A percentile compares a stretch with the other conserved stretches of the same genome.
Conservation (phyloP, 2,329 filamentous ascomycete genomes). For the Ascochyta clinopodiicola region DNA sequence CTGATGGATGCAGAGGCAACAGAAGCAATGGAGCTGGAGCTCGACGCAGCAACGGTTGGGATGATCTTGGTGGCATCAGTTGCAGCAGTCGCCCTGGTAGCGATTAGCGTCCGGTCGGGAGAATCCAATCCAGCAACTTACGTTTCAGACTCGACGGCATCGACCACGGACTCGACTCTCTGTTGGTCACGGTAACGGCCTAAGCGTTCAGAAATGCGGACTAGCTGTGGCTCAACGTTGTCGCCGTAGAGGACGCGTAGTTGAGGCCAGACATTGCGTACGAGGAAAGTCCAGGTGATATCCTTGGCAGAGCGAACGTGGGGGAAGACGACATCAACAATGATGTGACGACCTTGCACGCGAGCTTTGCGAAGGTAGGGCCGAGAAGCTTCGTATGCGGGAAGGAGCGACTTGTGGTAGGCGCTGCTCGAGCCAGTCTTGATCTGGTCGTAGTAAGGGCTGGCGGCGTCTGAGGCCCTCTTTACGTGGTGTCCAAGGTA, state of each 20-base stretch:
- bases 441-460: slow-evolving; percentile 76
- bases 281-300: slow-evolving; percentile 72
- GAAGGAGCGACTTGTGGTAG: slow-evolving; percentile 75
- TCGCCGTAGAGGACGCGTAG: slow-evolving; percentile 81
- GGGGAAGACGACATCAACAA: slow-evolving; percentile 74
- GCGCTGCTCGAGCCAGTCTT: slow-evolving; percentile 69
- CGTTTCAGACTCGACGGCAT: slow-evolving; percentile 56
- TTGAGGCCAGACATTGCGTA: slow-evolving; percentile 80
- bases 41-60: slow-evolving; percentile 25
- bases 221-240: slow-evolving; percentile 93
- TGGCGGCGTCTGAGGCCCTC: slow-evolving; percentile 62
- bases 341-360: slow-evolving; percentile 68
- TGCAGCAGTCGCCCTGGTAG: slow-evolving; percentile 17
- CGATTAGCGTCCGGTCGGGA: not conserved
- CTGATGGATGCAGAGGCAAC: slow-evolving; percentile 27
- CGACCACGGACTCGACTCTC: slow-evolving; percentile 65
- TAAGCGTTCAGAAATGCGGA: slow-evolving; percentile 88
- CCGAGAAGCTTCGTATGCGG: slow-evolving; percentile 74
- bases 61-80: slow-evolving; percentile 25
- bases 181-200: slow-evolving; percentile 74
- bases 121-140: slow-evolving; percentile 20
- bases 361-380: slow-evolving; percentile 78
- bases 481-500: slow-evolving; percentile 76
- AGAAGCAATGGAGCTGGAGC: slow-evolving; percentile 22
- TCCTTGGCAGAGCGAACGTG: slow-evolving; percentile 74